phyloP scores from a whole-genome alignment of 257 asterid genomes.

The Lantana camara region DNA sequence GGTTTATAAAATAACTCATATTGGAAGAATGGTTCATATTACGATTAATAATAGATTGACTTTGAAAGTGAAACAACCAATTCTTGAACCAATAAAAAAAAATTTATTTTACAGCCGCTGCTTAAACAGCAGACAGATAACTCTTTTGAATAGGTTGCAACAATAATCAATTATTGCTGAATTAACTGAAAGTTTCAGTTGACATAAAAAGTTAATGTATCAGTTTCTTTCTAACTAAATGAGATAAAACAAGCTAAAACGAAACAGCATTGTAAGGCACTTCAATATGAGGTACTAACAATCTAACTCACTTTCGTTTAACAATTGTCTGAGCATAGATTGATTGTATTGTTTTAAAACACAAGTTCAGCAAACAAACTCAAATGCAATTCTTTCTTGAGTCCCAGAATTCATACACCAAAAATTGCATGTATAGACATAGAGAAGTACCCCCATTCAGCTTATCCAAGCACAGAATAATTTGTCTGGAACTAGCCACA shows the following conservation, averaged over 20 bases:
- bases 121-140: neutral
- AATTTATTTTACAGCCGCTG: too few relatives aligned
- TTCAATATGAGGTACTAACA: neutral
- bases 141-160: neutral
- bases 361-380: conserved; percentile 4
- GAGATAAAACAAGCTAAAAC: neutral
- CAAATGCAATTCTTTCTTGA: neutral
- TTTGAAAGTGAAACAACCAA: neutral
- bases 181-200: neutral
- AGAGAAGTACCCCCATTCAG: neutral
- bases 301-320: neutral
- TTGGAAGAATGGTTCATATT: too few relatives aligned
- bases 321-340: neutral
- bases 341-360: neutral
- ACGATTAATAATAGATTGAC: neutral
- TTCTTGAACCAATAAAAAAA: neutral
- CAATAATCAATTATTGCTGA: neutral
- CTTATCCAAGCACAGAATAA: neutral
- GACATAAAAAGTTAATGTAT: neutral
- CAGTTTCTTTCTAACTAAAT: neutral
- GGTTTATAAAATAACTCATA: too few relatives aligned
- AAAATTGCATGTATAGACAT: neutral
- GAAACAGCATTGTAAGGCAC: neutral
- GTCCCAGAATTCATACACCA: neutral
- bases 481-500: neutral